Evolutionary conservation across 1,284 basidiomycete species (phyloP), one percentile per base, ranked within the genome.

Genomic region (Ustilago cynodontis): DNA sequence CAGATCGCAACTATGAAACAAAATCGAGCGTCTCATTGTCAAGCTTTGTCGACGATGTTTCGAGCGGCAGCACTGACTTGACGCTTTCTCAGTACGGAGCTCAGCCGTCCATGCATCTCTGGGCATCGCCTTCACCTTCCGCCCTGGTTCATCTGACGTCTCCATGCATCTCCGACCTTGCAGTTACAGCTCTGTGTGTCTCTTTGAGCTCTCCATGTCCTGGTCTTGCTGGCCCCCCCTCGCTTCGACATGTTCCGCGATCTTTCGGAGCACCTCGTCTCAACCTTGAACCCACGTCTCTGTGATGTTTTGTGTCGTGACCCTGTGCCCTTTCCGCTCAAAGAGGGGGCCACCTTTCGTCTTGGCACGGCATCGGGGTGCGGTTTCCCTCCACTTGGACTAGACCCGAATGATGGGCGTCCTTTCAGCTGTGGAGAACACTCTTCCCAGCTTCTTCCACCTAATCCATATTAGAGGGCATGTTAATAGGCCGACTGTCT

Each of bases 81-180:
- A 52, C 50, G 22, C 29, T 29, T 52, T 52, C 28, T 31, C 28
- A 18, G 29, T 33, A 14, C 29, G 29, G 28, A 49, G 29, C 28
- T 33, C 50, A 52, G 50, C 31, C 29, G 16, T 9, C 26, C 50
- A 52, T 52, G 50, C 50, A 52, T 52, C 29, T 20, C 31, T 18
- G 24, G 28, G 47, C n/a, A 16, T 52, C 16, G 2, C 13, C 8
- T 3, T n/a, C 10, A 29, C 18, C 24, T 43, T 43, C 29, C 18
- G 8, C 20, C 7, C 11, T 29, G 20, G n/a, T 52, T 52, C 50
- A 52, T 52, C 50, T 49, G 47, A 28, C 26, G 24, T 49, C 47
- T 49, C 47, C 22, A 49, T 49, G 47, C 47, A 16, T 49, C 16
- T 28, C 3, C 41, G 41, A 43, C n/a, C 41, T 43, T 43, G n/a